phyloP scores from a whole-genome alignment of 2,329 filamentous ascomycete genomes.

The Sporothrix schenckii region DNA sequence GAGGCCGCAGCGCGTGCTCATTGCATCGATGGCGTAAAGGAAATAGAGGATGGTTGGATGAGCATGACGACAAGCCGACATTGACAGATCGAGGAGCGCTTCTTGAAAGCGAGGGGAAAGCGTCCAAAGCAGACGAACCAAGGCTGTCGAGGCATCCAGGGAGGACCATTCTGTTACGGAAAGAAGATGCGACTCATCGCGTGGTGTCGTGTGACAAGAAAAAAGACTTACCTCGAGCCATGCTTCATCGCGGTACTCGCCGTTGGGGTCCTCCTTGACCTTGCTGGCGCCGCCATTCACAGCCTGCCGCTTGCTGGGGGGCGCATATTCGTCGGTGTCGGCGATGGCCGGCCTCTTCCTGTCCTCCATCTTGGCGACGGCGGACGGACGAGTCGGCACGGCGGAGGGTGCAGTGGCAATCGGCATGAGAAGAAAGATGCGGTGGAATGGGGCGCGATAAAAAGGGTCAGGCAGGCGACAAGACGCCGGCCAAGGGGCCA shows the following conservation, averaged over 20 bases:
- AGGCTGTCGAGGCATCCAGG: too few species aligned
- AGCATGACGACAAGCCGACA: background rate
- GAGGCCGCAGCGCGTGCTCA: background rate
- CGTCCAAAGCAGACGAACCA: background rate
- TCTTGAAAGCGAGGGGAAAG: background rate
- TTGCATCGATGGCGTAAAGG: background rate
- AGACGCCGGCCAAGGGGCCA: conserved; percentile 25
- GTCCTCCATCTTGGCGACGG: conserved; percentile 96
- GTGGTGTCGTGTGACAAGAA: conserved; percentile 41
- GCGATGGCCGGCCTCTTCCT: conserved; percentile 90
- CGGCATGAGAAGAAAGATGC: conserved; percentile 73
- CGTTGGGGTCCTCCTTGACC: conserved; percentile 55
- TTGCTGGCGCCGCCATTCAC: conserved; percentile 73
- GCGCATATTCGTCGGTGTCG: conserved; percentile 79
- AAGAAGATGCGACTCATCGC: conserved; percentile 35
- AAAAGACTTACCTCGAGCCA: conserved; percentile 64
- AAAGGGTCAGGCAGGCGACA: conserved; percentile 13
- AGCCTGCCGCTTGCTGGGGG: conserved; percentile 88
- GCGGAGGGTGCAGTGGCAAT: conserved; percentile 74
- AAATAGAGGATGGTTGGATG: background rate
- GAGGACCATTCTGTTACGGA: background rate
- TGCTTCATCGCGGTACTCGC: conserved; percentile 61
- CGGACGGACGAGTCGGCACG: conserved; percentile 70
- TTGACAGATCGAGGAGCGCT: background rate
- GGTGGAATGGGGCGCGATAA: conserved; percentile 39